Evolutionary conservation across 495 filamentous ascomycete genomes (phyloP), one percentile per base, ranked within the genome.

Genomic region (Melanomma pulvis-pyrius): DNA sequence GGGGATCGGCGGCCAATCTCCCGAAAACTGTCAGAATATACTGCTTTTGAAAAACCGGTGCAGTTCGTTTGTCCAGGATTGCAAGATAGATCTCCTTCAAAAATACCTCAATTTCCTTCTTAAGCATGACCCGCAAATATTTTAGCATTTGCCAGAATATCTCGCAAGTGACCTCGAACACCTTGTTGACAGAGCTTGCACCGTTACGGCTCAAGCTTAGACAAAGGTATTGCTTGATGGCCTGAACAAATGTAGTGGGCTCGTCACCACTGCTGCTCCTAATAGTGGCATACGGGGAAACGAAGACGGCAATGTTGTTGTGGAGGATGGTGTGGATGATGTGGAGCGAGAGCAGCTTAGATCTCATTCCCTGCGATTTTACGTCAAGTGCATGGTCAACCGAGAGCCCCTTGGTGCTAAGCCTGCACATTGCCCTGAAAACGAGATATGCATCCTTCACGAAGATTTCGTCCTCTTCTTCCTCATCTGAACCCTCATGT

Each of bases 81-180:
- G 92, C 91, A 34, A 99, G 79, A 73, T 99, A 99, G 25, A 98
- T 96, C 71, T 99, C 96, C 74, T 97, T 97, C 63, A 99, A 73
- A 74, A 98, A 97, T 0, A 99, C 92, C 76, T 98, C 96, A 53
- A 98, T 90, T 75, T 99, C 96, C 86, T 97, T 96, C 88, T 98
- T 98, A 76, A 98, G 89, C 75, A 92, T 89, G 0, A 93, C 89
- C 66, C 96, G 85, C 87, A 98, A 92, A 77, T 93, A 84, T 73
- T 92, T 96, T 5, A 97, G 76, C 88, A 97, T 96, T 63, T 97
- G 76, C 92, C 92, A 97, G 76, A 99, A 98, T 5, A 98, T 96
- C 76, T 98, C 96, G 71, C 92, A 96, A 77, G 90, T 91, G 32
- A 96, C 91, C 72, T 98, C 93, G 77, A 97, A 99, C 0, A 99